Base-by-base conservation (phyloP, 129 eudicot genomes). In the Artemisia annua region DNA sequence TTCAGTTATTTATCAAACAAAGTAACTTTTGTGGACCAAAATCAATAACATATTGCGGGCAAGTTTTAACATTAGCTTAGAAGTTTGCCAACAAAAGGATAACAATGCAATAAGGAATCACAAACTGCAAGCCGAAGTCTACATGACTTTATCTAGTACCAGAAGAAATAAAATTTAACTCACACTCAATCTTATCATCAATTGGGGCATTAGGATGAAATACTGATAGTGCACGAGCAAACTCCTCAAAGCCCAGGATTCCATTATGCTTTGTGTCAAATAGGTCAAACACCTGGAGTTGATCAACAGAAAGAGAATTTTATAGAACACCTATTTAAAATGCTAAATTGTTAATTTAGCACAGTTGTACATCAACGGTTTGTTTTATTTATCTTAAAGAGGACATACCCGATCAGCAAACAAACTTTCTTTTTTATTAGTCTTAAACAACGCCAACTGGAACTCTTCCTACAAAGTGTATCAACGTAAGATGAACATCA, bases 211-310 rank as follows among this genome's bases (percentile, higher is more conserved):
- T 86, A 63, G 98, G 98, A 77, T 89, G 96, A 76, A 92, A 92
- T 54, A 92, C 98, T 46, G 98, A 92, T 35, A 92, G 96, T 16
- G 96, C 95, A 75, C 95, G 91, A 66, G 98, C 96, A 58, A 92
- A 92, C 83, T 92, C 98, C 71, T 89, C 96, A 62, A 92, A 92
- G 5, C 91, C 98, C 62, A 89, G 75, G 35, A 89, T 83, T 46
- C 96, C 98, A 78, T 85, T 92, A 77, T 92, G 98, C 81, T 89
- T 92, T 71, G 98, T 89, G 83, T 92, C 98, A 76, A 89, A 92
- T 84, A 89, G 78, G 79, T 92, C 98, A 72, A 92, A 92, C 58
- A 20, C 22, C 22, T 20, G 22, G 22, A 20, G 22, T 20, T 20
- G 22, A 20, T 20, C 22, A 20, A 20, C 22, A 20, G 22, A 20